These are phyloP conservation scores for Chamaecrista fasciculata DNA, from an alignment of 306 rosid genomes.

Conservation along the genomic window DNA sequence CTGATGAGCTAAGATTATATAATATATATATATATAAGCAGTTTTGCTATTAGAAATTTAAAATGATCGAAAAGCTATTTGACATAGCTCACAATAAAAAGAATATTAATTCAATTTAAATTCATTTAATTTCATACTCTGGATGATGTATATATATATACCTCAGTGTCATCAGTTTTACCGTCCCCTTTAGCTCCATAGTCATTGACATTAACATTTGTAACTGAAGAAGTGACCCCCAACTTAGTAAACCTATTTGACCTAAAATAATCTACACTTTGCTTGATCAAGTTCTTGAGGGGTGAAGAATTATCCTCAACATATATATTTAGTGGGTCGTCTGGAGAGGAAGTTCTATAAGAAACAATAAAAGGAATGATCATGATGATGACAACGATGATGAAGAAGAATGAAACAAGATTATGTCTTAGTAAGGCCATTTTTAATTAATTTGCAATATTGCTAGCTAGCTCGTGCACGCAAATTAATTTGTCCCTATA, in stretches of 20 bases:
- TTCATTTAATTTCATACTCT: too few species aligned
- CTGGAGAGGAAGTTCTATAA: constrained; percentile 16
- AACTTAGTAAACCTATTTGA: constrained; percentile 28
- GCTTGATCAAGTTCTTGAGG: constrained; percentile 31
- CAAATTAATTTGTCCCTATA: too few species aligned
- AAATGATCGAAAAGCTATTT: background rate
- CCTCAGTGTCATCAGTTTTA: constrained; percentile 54
- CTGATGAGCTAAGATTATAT: too few species aligned
- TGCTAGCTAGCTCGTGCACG: too few species aligned
- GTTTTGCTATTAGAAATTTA: background rate
- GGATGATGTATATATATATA: background rate
- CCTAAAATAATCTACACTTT: constrained; percentile 21
- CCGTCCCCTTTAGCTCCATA: constrained; percentile 72
- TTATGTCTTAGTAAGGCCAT: constrained; percentile 34
- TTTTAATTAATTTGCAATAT: background rate
- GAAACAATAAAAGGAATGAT: constrained; percentile 28
- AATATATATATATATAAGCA: too few species aligned
- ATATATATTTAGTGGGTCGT: constrained; percentile 30
- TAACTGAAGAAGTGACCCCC: constrained; percentile 13
- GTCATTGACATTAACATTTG: constrained; percentile 40
- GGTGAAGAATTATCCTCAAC: constrained; percentile 20
- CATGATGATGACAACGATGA: constrained; percentile 32
- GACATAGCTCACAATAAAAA: background rate
- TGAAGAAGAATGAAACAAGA: constrained; percentile 24
- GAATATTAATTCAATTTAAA: background rate